Conservation (phyloP, 805 yeast genomes). For the Hagleromyces aurorensis region DNA sequence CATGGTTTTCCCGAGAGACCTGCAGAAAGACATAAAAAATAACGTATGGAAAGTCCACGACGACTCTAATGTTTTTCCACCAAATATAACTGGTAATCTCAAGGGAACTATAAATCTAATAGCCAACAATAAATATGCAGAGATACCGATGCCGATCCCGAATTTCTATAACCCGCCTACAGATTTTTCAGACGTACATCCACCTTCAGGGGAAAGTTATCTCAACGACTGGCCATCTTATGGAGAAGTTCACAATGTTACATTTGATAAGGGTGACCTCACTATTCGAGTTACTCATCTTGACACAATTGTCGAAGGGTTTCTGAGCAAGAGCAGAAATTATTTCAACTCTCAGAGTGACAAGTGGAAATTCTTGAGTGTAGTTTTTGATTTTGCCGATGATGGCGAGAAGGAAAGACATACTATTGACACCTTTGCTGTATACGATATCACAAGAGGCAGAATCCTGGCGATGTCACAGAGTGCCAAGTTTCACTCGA, state of each 20-base stretch:
- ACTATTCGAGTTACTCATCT: conserved; percentile 19
- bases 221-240: conserved; percentile 15
- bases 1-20: conserved; percentile 52
- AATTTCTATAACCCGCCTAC: conserved; percentile 25
- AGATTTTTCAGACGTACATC: conserved; percentile 23
- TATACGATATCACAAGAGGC: conserved; percentile 62
- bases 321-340: conserved; percentile 12
- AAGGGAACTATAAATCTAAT: conserved; percentile 35
- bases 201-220: conserved; percentile 23
- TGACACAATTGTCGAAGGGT: conserved; percentile 13
- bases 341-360: conserved; percentile 32
- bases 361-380: conserved; percentile 33
- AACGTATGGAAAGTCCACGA: conserved; percentile 41
- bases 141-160: conserved; percentile 30
- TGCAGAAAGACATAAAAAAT: conserved; percentile 39
- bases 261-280: conserved; percentile 23
- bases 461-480: conserved; percentile 49
- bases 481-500: conserved; percentile 57
- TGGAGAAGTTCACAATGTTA: conserved; percentile 24
- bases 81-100: conserved; percentile 43
- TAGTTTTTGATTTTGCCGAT: conserved; percentile 34
- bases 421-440: conserved; percentile 45
- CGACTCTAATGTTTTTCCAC: conserved; percentile 25
- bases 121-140: conserved; percentile 13
- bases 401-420: conserved; percentile 42